Evolutionary conservation across 108 stramenopile species (phyloP).

Genomic region (Hondaea fermentalgiana): DNA sequence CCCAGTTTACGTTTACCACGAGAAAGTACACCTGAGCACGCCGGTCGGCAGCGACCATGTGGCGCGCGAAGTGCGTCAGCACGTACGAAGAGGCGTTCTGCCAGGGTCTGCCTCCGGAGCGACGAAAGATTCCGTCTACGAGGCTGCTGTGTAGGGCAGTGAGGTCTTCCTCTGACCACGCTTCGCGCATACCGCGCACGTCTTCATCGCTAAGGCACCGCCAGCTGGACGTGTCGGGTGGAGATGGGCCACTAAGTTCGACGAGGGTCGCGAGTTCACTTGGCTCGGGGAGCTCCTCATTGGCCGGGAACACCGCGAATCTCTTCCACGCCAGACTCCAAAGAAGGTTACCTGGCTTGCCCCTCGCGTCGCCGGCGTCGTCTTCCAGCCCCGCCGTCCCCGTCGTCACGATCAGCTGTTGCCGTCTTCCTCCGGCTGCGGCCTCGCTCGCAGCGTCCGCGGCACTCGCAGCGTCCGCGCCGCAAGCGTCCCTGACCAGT

Average conservation of each 20-base stretch:
- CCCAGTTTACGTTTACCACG: not conserved
- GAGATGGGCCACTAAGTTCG: not conserved
- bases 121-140: not conserved
- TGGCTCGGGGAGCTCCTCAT: not conserved
- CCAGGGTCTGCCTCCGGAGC: not conserved
- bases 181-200: not conserved
- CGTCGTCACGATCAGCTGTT: no score
- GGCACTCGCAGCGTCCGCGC: no score
- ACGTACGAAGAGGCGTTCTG: not conserved
- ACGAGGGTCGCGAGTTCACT: not conserved
- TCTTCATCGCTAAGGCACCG: not conserved
- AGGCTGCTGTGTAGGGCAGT: not conserved
- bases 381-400: not conserved
- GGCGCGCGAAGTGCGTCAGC: not conserved
- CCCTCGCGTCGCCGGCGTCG: not conserved
- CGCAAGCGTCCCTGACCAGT: no score
- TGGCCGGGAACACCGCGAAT: not conserved
- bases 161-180: not conserved
- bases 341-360: not conserved
- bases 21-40: not conserved
- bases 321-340: not conserved
- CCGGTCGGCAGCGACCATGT: not conserved
- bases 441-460: no score
- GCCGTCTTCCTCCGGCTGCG: no score
- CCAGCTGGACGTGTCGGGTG: not conserved